A percentile compares a stretch with the other conserved stretches of the same genome.
Conservation (phyloP, 495 filamentous ascomycete genomes). For the Articulospora tetracladia region DNA sequence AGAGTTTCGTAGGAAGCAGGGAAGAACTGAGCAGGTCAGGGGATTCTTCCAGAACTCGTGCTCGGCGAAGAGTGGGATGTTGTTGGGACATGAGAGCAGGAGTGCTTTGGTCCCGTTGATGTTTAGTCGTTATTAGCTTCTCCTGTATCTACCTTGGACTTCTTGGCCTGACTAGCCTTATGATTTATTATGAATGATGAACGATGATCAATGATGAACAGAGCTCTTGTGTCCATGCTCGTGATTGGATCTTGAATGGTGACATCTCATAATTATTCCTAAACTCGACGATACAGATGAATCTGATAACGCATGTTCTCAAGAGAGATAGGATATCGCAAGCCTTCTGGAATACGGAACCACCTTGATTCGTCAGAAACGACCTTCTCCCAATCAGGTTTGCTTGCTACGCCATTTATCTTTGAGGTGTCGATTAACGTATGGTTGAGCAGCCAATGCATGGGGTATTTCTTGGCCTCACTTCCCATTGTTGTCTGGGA, state of each 20-base stretch:
- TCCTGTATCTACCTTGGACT: conserved; percentile 1
- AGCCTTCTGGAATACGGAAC: conserved; percentile 67
- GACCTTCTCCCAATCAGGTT: conserved; percentile 63
- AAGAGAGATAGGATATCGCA: conserved; percentile 78
- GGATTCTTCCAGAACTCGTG: conserved; percentile 29
- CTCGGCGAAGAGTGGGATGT: conserved; percentile 34
- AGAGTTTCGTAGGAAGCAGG: conserved; percentile 19
- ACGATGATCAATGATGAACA: background rate
- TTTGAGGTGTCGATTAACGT: conserved; percentile 52
- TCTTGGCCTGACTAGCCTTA: conserved; percentile 7
- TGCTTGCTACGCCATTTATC: conserved; percentile 4
- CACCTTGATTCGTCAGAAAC: conserved; percentile 71
- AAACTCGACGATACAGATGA: conserved; percentile 59
- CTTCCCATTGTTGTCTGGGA: conserved; percentile 65
- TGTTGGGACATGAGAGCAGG: conserved; percentile 35
- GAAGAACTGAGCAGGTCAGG: conserved; percentile 18
- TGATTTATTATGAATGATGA: conserved; percentile 2
- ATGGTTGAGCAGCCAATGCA: conserved; percentile 90
- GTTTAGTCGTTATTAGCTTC: conserved; percentile 37
- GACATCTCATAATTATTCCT: background rate
- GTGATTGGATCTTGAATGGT: background rate
- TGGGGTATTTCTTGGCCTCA: conserved; percentile 74
- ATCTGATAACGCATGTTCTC: conserved; percentile 96
- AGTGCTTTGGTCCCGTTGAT: conserved; percentile 44
- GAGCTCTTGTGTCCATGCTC: background rate